Base-by-base conservation (phyloP, 257 asterid species). In the Misopates orontium region DNA sequence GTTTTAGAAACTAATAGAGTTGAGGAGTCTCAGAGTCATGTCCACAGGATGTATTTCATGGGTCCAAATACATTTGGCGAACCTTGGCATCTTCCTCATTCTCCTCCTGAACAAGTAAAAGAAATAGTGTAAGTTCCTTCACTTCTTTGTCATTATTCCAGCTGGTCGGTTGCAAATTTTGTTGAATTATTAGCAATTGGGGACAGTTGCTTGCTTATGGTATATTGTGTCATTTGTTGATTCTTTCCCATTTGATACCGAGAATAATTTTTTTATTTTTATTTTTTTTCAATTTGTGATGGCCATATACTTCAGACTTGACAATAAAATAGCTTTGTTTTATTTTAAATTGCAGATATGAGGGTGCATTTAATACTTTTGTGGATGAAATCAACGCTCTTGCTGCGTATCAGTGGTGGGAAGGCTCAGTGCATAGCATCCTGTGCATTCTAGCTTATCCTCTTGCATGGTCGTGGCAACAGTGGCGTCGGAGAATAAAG, bases 361-460 rank as follows among this genome's bases (percentile, higher is more conserved):
- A 90, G 82, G 89, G 91, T 74, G 90, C 96, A 60, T 94, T 90
- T 80, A 90, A 85, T 70, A 71, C 82, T 25, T 94, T 94, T 64
- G 98, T 94, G 71, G 98, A 90, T 66, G 99, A 94, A 79, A 83
- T 90, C 60, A 90, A 94, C 75, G 84, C 90, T 62, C 90, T 94
- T 73, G 95, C 96, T 48, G 78, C 95, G 56, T 94, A 90, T 78
- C 96, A 94, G 69, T 94, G 99, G 99, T 94, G 99, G 99, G 99
- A 94, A 78, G 98, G 98, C 60, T 83, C 99, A 45, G 82, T 91
- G 59, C 85, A 90, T 71, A 88, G 85, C 75, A 83, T 94, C 75
- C 84, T 90, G 21, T 94, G 98, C 75, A 61, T 94, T 76, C 71
- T 85, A 62, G 96, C 86, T 60, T 94, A 85, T 83, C 96, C 98